Base-by-base conservation (phyloP, 2,329 filamentous ascomycete species). In the Fusarium robinianum region DNA sequence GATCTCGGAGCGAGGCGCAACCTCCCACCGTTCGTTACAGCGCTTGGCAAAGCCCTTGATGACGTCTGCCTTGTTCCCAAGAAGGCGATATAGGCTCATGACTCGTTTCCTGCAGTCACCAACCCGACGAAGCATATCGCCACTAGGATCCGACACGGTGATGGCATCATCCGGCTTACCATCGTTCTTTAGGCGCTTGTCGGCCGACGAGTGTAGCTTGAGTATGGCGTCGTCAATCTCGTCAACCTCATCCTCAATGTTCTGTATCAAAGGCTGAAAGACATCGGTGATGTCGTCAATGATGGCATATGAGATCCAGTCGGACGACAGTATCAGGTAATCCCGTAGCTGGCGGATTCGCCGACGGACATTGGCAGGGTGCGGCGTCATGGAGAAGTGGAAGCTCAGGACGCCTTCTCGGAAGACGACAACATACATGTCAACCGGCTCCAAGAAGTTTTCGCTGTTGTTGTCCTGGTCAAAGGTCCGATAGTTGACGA, bases 41-140 rank as follows among this genome's bases (percentile, higher is more conserved):
- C 94, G 81, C 72, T 99, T 99, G 5, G 94, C 94, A 63, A 99
- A 99, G 1, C 94, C 94, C 72, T 97, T 97, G 76, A 99, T 97
- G 46, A 99, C 94, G 67, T 99, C 94, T 35, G 94, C 94, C 72
- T 99, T 99, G 70, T 95, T 97, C 41, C 94, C 94, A 12, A 99
- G 75, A 30, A 99, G 75, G 36, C 94, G 82, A 66, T 96, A 97
- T 32, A 99, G 75, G 23, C 88, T 86, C 91, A 99, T 99, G 54
- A 99, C 94, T 66, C 92, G 92, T 76, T 97, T 97, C 58, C 94
- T 83, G 66, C 90, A 95, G 68, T 96, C 90, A 18, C 94, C 94
- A 0, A 97, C 90, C 10, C 90, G 84, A 26, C 90, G 83, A 47
- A 99, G 78, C 90, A 99, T 96, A 67, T 96, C 88, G 39, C 84